phyloP scores from a whole-genome alignment of 2,329 filamentous ascomycete species.

The Monosporascus sp. region DNA sequence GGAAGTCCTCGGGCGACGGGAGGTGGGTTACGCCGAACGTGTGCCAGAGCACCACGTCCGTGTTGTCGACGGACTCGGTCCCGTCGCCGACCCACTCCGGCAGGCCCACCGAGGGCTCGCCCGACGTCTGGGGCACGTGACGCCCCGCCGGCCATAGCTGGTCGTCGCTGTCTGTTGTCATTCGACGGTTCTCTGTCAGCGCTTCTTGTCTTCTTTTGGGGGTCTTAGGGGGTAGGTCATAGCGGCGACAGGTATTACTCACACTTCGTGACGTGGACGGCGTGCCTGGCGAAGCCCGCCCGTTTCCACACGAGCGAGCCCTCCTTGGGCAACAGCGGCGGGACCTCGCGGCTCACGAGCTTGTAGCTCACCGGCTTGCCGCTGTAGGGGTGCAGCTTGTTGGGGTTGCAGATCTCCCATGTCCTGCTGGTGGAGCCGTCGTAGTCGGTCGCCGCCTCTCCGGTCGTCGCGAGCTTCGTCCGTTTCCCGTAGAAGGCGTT shows the following conservation, averaged over 20 bases:
- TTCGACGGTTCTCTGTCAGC: not conserved
- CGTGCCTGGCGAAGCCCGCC: slow-evolving; percentile 80
- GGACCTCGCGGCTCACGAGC: slow-evolving; percentile 80
- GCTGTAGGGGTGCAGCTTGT: slow-evolving; percentile 77
- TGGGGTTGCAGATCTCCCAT: slow-evolving; percentile 87
- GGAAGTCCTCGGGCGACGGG: slow-evolving; percentile 84
- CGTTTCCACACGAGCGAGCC: slow-evolving; percentile 83
- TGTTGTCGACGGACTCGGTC: slow-evolving; percentile 65
- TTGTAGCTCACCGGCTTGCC: slow-evolving; percentile 84
- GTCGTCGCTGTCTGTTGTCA: slow-evolving; percentile 61
- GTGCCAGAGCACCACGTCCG: slow-evolving; percentile 87
- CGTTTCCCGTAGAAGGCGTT: slow-evolving; percentile 86
- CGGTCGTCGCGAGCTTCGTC: slow-evolving; percentile 69
- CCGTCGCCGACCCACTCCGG: slow-evolving; percentile 74
- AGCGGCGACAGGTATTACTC: slow-evolving; percentile 29
- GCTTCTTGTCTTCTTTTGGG: not conserved
- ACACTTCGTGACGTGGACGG: slow-evolving; percentile 87
- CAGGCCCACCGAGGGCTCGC: slow-evolving; percentile 67
- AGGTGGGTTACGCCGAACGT: slow-evolving; percentile 90
- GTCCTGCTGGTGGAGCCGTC: slow-evolving; percentile 72
- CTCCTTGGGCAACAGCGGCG: slow-evolving; percentile 71
- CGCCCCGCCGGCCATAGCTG: slow-evolving; percentile 81
- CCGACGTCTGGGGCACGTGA: slow-evolving; percentile 83
- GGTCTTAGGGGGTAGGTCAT: not conserved
- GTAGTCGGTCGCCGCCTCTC: slow-evolving; percentile 70